Base-by-base conservation (phyloP, 1,139 yeast species). In the Saccharomyces hybrid region DNA sequence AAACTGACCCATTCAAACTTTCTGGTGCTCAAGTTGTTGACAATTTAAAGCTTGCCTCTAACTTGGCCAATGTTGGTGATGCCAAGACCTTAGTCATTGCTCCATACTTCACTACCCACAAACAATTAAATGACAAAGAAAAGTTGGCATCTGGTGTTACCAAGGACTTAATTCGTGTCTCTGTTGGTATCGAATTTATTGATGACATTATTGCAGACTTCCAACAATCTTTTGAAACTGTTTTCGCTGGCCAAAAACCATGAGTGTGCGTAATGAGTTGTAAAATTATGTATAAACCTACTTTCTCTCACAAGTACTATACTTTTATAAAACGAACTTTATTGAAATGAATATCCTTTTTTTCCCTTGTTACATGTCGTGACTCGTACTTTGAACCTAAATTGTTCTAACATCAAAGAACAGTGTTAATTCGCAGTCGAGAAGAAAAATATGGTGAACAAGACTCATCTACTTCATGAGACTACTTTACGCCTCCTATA, bases 21-120 rank as follows among this genome's bases (percentile, higher is more conserved):
- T 81, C 90, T 49, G 89, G 95, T 63, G 91, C 91, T 51, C 79
- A 77, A 64, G 88, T 90, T 58, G 97, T 88, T 57, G 97, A 90
- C 72, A 75, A 73, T 61, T 81, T 93, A 71, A 80, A 88, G 73
- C 75, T 93, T 56, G 95, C 96, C 55, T 84, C 96, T 41, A 88
- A 90, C 76, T 81, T 93, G 70, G 98, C 99, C 56, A 93, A 93
- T 67, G 97, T 93, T 56, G 98, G 99, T 70, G 99, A 93, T 70
- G 83, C 91, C 52, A 93, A 91, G 77, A 88, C 98, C 48, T 80
- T 93, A 70, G 95, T 91, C 55, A 91, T 93, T 72, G 91, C 97
- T 57, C 99, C 98, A 61, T 90, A 84, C 78, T 89, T 81, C 74
- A 93, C 98, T 52, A 93, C 98, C 26, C 99, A 93, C 73, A 89